A percentile compares a stretch with the other conserved stretches of the same genome.
Conservation (phyloP, 345 rosid genomes). For the Lumnitzera littorea region DNA sequence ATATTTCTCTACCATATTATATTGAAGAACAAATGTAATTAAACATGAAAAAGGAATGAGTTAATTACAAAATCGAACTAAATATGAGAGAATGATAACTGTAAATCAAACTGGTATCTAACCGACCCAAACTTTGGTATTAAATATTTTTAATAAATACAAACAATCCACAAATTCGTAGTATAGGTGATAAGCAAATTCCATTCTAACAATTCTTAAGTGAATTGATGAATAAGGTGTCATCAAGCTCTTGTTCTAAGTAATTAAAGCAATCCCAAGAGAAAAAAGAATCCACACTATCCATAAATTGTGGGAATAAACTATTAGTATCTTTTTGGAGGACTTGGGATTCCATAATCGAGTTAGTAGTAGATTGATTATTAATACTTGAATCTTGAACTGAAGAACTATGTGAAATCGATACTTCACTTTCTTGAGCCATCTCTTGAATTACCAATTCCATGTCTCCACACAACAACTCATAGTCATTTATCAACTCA, state of each 20-base stretch:
- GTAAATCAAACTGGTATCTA: no score
- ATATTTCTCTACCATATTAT: no score
- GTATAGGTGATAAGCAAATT: no score
- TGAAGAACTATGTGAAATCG: conserved; percentile 28
- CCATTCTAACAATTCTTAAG: no score
- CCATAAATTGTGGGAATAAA: conserved; percentile 41
- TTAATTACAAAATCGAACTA: no score
- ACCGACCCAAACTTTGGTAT: no score
- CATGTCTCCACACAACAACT: conserved; percentile 28
- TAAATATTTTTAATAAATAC: no score
- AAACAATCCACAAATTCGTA: no score
- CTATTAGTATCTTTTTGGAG: conserved; percentile 17
- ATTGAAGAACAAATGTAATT: no score
- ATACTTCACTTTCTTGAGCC: conserved; percentile 23
- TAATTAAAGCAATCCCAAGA: conserved; percentile 50
- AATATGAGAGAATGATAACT: no score
- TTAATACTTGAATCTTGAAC: conserved; percentile 21
- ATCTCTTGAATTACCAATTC: conserved; percentile 22
- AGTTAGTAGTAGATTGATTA: conserved; percentile 15
- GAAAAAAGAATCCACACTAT: conserved; percentile 48
- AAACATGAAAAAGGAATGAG: no score
- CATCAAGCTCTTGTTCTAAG: conserved; percentile 29
- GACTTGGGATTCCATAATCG: conserved; percentile 24
- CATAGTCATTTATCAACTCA: conserved; percentile 21
- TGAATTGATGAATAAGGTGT: neutral